A percentile compares a stretch with the other conserved stretches of the same genome.
Evolutionary conservation across 306 rosid genomes (phyloP).

Genomic region (Luffa aegyptiaca): DNA sequence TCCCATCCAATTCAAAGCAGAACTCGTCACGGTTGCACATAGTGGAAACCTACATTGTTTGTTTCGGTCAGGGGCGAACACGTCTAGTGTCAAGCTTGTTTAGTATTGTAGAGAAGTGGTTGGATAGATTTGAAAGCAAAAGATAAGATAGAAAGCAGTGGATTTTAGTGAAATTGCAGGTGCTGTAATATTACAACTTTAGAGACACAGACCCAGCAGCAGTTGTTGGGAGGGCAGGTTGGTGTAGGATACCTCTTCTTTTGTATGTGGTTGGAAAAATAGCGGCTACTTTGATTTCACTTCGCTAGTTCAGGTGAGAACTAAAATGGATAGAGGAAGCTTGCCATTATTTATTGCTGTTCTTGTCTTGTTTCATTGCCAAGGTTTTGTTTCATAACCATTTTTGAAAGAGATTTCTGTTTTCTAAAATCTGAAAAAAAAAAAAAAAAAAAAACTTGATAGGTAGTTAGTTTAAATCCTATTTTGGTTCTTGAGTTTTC

Average conservation of each 20-base stretch:
- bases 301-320: background rate
- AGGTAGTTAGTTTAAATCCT: too few relatives aligned
- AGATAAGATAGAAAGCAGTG: constrained; percentile 1
- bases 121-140: constrained; percentile 1
- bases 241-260: background rate
- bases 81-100: background rate
- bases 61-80: background rate
- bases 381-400: too few relatives aligned
- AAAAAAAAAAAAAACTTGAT: too few relatives aligned
- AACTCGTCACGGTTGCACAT: background rate
- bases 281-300: background rate
- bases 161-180: background rate
- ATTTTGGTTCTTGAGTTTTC: too few relatives aligned
- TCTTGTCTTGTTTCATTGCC: background rate
- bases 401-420: background rate
- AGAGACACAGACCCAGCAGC: background rate
- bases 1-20: background rate
- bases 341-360: background rate
- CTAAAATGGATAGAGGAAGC: background rate
- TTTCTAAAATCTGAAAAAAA: too few relatives aligned
- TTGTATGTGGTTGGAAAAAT: background rate
- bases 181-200: background rate
- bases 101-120: background rate
- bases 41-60: background rate
- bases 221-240: background rate